Evolutionary conservation across 75 land plant genomes (phyloP).

Genomic region (Pseudotsuga menziesii): DNA sequence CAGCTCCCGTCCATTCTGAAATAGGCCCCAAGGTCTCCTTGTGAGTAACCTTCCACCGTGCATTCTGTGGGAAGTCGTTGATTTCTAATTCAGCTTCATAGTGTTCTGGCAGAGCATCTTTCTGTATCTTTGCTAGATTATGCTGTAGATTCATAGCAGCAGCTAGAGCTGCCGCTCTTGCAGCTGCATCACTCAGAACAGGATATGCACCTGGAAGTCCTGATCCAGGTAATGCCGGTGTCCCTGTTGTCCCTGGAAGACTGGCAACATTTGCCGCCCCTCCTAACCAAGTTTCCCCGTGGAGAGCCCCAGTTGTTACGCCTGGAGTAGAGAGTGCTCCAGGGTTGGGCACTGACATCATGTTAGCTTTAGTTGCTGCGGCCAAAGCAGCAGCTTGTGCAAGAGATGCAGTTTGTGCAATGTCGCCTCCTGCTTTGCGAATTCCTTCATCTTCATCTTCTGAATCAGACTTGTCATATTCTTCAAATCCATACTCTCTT

Average conservation of each 20-base stretch:
- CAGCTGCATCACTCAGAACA: constrained; percentile 56
- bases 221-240: constrained; percentile 1
- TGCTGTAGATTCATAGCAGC: constrained; percentile 95
- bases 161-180: constrained; percentile 72
- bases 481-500: constrained; percentile 93
- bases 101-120: constrained; percentile 86
- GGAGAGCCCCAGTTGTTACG: constrained; percentile 23
- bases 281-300: constrained; percentile 23
- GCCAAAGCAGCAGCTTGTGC: constrained; percentile 69
- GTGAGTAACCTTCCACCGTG: constrained; percentile 97
- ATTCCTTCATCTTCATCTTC: constrained; percentile 84
- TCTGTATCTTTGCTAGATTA: constrained; percentile 84
- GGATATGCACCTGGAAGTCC: constrained; percentile 28
- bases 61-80: constrained; percentile 98
- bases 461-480: constrained; percentile 81
- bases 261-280: constrained; percentile 26
- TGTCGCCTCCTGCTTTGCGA: constrained; percentile 87
- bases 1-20: constrained; percentile 95
- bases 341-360: constrained; percentile 27
- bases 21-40: constrained; percentile 98
- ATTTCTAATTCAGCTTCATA: constrained; percentile 98
- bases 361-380: constrained; percentile 46
- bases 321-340: constrained; percentile 19
- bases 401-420: constrained; percentile 61
- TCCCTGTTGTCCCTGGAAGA: constrained; percentile 12